Percentiles rank a stretch among this genome's conserved stretches.
Evolutionary conservation across 83 land plant genomes (phyloP).

Genomic region (Picea mariana): DNA sequence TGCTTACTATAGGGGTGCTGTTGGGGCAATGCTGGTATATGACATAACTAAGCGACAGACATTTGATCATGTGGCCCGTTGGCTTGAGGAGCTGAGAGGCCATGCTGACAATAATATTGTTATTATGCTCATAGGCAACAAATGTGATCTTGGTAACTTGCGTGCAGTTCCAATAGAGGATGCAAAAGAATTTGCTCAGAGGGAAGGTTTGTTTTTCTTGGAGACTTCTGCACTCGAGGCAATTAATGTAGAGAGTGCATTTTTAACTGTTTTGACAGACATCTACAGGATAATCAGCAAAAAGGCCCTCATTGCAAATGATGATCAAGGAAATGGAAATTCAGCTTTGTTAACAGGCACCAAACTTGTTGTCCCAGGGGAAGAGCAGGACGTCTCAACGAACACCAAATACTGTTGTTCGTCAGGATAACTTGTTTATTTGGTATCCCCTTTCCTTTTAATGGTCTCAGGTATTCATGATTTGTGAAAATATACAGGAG

Average conservation of each 20-base stretch:
- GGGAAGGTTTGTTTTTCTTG: constrained; percentile 33
- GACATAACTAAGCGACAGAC: constrained; percentile 42
- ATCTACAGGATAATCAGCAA: constrained; percentile 33
- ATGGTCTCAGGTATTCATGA: neutral
- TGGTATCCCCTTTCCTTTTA: neutral
- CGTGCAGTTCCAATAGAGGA: constrained; percentile 33
- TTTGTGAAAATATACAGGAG: neutral
- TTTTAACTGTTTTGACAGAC: constrained; percentile 26
- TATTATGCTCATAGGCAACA: constrained; percentile 38
- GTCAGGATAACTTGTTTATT: constrained; percentile 4
- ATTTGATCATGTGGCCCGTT: constrained; percentile 36
- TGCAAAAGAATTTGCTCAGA: constrained; percentile 39
- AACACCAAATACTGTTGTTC: constrained; percentile 9
- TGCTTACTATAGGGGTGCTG: constrained; percentile 44
- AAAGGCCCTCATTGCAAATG: constrained; percentile 30
- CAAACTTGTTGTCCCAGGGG: constrained; percentile 16
- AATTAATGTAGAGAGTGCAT: constrained; percentile 36
- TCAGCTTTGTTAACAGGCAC: constrained; percentile 31
- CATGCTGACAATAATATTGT: constrained; percentile 41
- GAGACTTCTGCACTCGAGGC: constrained; percentile 43
- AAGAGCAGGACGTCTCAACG: neutral
- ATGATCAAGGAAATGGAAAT: constrained; percentile 25
- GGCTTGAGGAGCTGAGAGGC: constrained; percentile 37
- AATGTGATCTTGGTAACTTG: constrained; percentile 27
- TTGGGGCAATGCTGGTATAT: constrained; percentile 42